Percentiles rank a stretch among this genome's conserved stretches.
Conservation (phyloP, 345 rosid species). For the Balakata baccata region DNA sequence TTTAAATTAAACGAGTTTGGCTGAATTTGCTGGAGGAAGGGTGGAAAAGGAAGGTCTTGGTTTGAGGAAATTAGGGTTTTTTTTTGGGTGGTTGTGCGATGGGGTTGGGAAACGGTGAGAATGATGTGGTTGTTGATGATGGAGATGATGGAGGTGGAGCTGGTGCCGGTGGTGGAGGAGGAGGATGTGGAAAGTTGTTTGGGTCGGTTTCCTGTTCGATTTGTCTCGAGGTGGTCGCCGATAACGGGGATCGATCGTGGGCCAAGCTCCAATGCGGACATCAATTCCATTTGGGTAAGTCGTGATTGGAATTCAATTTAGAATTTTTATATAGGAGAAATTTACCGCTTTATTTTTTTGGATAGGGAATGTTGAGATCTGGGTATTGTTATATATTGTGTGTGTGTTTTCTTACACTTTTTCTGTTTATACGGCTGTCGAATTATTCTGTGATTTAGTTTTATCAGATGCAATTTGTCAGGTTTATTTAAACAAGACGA, state of each 20-base stretch:
- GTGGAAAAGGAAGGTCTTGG: too few species aligned
- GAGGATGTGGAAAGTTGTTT: slow-evolving; percentile 41
- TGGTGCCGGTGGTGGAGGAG: slow-evolving; percentile 32
- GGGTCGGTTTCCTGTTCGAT: slow-evolving; percentile 82
- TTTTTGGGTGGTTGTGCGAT: slow-evolving; percentile 28
- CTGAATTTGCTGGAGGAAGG: too few species aligned
- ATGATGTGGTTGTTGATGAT: slow-evolving; percentile 45
- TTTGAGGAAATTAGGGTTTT: neutral
- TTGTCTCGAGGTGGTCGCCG: slow-evolving; percentile 64
- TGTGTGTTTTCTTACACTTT: neutral
- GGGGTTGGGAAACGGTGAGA: slow-evolving; percentile 68
- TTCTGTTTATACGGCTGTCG: neutral
- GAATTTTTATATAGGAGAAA: neutral
- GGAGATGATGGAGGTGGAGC: slow-evolving; percentile 40
- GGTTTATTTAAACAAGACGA: neutral
- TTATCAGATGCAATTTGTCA: neutral
- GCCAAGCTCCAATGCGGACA: slow-evolving; percentile 98
- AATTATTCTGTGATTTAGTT: neutral
- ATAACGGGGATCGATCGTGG: slow-evolving; percentile 88
- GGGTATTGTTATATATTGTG: neutral
- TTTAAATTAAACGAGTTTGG: too few species aligned
- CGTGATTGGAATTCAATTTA: neutral
- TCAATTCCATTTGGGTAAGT: slow-evolving; percentile 81
- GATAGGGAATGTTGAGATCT: slow-evolving; percentile 29
- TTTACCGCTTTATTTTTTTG: neutral